These are phyloP conservation scores for Solanum medicagineum DNA, from an alignment of 257 asterid genomes.

Conservation along the genomic window DNA sequence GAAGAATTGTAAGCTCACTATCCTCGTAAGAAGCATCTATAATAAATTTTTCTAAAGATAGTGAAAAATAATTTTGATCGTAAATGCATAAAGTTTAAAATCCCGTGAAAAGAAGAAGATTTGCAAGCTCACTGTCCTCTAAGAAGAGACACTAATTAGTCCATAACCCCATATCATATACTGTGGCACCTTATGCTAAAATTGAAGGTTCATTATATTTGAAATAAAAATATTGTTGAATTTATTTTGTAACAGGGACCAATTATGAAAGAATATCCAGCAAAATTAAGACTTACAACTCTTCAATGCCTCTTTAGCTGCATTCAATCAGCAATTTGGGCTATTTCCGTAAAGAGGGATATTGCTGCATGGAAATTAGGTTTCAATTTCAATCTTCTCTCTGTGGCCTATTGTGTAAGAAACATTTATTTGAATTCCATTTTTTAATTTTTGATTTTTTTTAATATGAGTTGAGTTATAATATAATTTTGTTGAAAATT, in stretches of 20 bases:
- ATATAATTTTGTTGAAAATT: background rate
- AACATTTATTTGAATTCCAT: background rate
- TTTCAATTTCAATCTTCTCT: slow-evolving; percentile 32
- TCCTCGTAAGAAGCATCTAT: too few species aligned
- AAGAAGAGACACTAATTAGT: too few species aligned
- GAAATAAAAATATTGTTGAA: background rate
- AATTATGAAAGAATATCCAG: slow-evolving; percentile 34
- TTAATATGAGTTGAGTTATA: background rate
- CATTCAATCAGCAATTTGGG: slow-evolving; percentile 23
- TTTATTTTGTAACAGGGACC: slow-evolving; percentile 13
- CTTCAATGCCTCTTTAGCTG: slow-evolving; percentile 44
- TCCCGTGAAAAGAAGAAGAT: background rate
- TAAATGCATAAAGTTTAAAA: background rate
- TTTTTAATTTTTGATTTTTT: background rate
- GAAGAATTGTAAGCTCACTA: too few species aligned
- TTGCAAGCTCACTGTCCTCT: too few species aligned
- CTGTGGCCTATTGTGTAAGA: slow-evolving; percentile 38
- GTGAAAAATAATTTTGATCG: too few species aligned
- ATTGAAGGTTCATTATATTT: background rate
- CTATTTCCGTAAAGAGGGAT: slow-evolving; percentile 21
- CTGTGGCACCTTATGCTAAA: background rate
- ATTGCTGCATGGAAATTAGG: slow-evolving; percentile 39
- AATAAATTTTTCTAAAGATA: too few species aligned
- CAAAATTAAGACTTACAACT: slow-evolving; percentile 29
- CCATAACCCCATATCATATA: background rate